Evolutionary conservation across 345 rosid genomes (phyloP), one percentile per base, ranked within the genome.

Genomic region (Populus euphratica): DNA sequence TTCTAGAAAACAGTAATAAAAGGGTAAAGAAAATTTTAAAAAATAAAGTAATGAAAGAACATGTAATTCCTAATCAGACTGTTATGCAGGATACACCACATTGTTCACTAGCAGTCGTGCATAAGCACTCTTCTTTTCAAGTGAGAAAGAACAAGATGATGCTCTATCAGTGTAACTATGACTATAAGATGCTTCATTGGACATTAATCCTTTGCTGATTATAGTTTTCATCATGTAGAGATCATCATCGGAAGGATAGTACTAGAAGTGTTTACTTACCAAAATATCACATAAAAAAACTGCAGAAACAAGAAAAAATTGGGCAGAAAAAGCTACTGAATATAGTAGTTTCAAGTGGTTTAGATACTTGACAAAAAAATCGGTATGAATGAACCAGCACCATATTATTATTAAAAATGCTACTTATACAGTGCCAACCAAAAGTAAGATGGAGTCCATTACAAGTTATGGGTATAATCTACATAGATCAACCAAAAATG

Each of bases 161-260:
- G 8, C 80, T 56, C 84, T 69, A 79, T 78, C 86, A 86, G 85
- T 76, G 89, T 80, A 84, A 79, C 88, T 83, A 81, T 86, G 89
- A 86, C 91, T 59, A 47, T 49, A 70, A 73, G 62, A 79, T 47
- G 84, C 86, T 74, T 84, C 85, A 84, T 63, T 68, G 84, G 86
- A 86, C 18, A 33, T 71, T 73, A 50, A 47, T 44, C 86, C 84
- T 71, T 81, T 76, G 79, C 79, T 80, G 16, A 54, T 54, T 25
- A 65, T 41, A 76, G 76, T 73, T 74, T 66, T 86, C 87, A 62
- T 84, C 90, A 81, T 16, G 6, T 81, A 77, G 84, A 80, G 80
- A 78, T 76, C 78, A 74, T 44, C 38, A 21, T 23, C 54, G 39
- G 5, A 4, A 14, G 35, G 18, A 8, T 1, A n/a, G 16, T 29